Base-by-base conservation (phyloP, 2,329 filamentous ascomycete species). In the Cyphellophora attinorum region DNA sequence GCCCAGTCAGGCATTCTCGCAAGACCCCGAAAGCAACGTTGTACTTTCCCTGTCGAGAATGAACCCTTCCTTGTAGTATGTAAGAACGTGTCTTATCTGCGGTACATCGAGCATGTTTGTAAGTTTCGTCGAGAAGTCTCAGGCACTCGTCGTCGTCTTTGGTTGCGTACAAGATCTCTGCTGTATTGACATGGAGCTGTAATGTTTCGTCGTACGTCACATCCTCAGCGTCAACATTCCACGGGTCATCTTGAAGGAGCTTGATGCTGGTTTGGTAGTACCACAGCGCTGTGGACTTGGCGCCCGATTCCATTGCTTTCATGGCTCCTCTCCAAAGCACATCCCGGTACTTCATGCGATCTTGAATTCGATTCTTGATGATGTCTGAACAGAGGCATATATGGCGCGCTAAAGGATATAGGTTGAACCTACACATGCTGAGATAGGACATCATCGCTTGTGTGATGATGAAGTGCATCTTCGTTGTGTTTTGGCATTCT, bases 381-480 rank as follows among this genome's bases (percentile, higher is more conserved):
- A 91, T 74, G 21, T 79, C 72, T 16, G 82, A 70, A 2, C 82
- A 79, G 46, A 82, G 74, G 52, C 84, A 88, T 3, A 94, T 80
- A 54, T 95, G 89, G 4, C 79, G 74, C 14, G 85, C 84, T 40
- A 81, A 79, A 39, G 74, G 79, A 51, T 93, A 86, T 10, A 78
- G 69, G 16, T 72, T 70, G 32, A 69, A 69, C 2, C 73, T 65
- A 40, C 85, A 77, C 15, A 71, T 58, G 5, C 64, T 61, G 14
- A 63, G 75, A 48, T 86, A 79, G 47, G 82, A 81, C 55, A 88
- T 74, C 45, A 95, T 74, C 0, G 80, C 81, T 51, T 85, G 79
- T 0, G 84, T 81, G 49, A 95, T 85, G 29, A 86, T 76, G 49
- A 88, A 95, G 57, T 95, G 86, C 88, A 95, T 95, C 48, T 82